phyloP scores from a whole-genome alignment of 1,284 basidiomycete genomes.

The Ganoderma lingzhi region DNA sequence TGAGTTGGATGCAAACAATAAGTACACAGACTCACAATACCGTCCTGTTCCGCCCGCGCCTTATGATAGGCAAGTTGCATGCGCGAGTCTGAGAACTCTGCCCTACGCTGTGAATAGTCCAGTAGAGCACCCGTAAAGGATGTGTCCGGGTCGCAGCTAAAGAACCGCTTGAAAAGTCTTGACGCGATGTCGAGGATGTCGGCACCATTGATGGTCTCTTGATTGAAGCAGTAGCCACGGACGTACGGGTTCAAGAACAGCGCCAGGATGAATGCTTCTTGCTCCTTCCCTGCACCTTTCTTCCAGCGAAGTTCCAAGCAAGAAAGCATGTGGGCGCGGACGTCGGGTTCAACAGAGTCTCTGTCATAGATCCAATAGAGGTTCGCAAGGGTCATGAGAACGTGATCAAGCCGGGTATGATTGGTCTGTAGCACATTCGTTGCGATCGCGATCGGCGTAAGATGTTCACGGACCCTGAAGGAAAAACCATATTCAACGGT shows the following conservation, averaged over 20 bases:
- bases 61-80: too few relatives aligned
- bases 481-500: too few relatives aligned
- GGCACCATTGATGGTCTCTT: not conserved
- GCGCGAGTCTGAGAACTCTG: not conserved
- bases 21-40: too few relatives aligned
- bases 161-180: conserved; percentile 1
- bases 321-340: not conserved
- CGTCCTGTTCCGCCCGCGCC: too few relatives aligned
- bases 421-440: conserved; percentile 9
- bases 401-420: conserved; percentile 6
- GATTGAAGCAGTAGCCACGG: conserved; percentile 15
- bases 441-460: not conserved
- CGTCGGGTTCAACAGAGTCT: not conserved
- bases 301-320: conserved; percentile 12
- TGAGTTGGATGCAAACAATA: too few relatives aligned
- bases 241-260: conserved; percentile 20
- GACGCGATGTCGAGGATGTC: not conserved
- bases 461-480: too few relatives aligned
- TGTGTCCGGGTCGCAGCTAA: not conserved
- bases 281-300: conserved; percentile 18
- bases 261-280: conserved; percentile 18
- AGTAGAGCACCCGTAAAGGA: conserved; percentile 6
- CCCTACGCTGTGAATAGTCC: not conserved
- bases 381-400: conserved; percentile 9
- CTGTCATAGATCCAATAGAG: conserved; percentile 4